Evolutionary conservation across 352 stramenopile species (phyloP).

Genomic region (Phytopythium vexans): DNA sequence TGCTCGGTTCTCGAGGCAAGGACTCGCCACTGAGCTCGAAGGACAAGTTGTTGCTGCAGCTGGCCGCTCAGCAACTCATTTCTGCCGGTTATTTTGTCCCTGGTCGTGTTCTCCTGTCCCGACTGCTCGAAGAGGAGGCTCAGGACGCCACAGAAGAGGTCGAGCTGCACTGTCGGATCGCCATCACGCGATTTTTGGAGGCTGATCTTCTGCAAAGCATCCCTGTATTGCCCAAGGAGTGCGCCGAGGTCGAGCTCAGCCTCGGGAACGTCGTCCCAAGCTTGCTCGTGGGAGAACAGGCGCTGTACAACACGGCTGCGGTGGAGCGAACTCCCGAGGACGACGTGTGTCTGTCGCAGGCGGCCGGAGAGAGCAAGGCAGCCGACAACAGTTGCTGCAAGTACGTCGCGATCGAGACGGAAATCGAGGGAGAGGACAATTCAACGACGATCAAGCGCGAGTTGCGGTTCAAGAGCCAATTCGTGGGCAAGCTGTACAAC

Average conservation of each 20-base stretch:
- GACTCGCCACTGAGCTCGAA: neutral
- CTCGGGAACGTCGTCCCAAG: constrained; percentile 9
- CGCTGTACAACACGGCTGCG: constrained; percentile 14
- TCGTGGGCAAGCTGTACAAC: constrained; percentile 45
- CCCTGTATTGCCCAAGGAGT: constrained; percentile 2
- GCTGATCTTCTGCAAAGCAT: constrained; percentile 16
- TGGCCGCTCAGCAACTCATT: constrained; percentile 12
- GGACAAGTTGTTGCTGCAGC: constrained; percentile 2
- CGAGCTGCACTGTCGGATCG: constrained; percentile 15
- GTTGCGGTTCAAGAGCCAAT: constrained; percentile 30
- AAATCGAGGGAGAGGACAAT: neutral
- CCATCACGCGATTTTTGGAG: constrained; percentile 27
- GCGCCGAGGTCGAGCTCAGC: neutral
- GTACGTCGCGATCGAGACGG: neutral
- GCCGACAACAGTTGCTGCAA: neutral
- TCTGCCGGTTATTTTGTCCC: constrained; percentile 24
- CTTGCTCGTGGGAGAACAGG: constrained; percentile 16
- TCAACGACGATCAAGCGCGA: neutral
- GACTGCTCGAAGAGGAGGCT: neutral
- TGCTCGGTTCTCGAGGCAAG: constrained; percentile 3
- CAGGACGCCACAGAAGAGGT: neutral
- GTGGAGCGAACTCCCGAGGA: constrained; percentile 19
- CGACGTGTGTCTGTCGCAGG: constrained; percentile 13
- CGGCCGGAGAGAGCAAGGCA: too few relatives aligned
- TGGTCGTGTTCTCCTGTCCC: constrained; percentile 13